phyloP scores from a whole-genome alignment of 192 early-diverging fungal genomes.

The Rhizophagus prolifer region DNA sequence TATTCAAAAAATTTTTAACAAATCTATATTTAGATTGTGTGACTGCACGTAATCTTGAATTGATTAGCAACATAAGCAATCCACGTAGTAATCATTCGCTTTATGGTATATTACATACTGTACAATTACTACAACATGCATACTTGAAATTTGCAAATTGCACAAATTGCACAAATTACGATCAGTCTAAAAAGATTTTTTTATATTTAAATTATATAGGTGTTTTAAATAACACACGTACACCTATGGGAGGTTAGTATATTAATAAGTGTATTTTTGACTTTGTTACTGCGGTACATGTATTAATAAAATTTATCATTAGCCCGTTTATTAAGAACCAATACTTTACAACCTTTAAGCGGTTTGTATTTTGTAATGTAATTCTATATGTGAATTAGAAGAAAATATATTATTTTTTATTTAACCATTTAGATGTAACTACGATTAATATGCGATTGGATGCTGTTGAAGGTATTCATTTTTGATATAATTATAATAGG shows the following conservation, averaged over 20 bases:
- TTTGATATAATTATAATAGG: neutral
- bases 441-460: slow-evolving; percentile 58
- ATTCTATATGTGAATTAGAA: neutral
- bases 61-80: slow-evolving; percentile 51
- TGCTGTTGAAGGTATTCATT: slow-evolving; percentile 52
- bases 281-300: too few species aligned
- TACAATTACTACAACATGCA: too few species aligned
- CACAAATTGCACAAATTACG: too few species aligned
- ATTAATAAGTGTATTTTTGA: too few species aligned
- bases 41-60: slow-evolving; percentile 63
- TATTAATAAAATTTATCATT: slow-evolving; percentile 42
- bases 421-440: slow-evolving; percentile 34
- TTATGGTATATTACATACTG: slow-evolving; percentile 41
- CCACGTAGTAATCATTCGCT: slow-evolving; percentile 51
- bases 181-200: too few species aligned
- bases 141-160: too few species aligned
- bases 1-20: too few species aligned
- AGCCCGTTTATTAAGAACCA: slow-evolving; percentile 67
- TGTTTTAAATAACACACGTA: slow-evolving; percentile 57
- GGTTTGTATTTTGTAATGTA: slow-evolving; percentile 27
- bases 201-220: slow-evolving; percentile 13
- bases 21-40: slow-evolving; percentile 45
- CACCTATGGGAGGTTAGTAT: slow-evolving; percentile 60
- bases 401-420: neutral
- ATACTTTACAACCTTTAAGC: slow-evolving; percentile 72